Conservation (phyloP, 148 eudicot genomes). For the Polygonum maritimum region DNA sequence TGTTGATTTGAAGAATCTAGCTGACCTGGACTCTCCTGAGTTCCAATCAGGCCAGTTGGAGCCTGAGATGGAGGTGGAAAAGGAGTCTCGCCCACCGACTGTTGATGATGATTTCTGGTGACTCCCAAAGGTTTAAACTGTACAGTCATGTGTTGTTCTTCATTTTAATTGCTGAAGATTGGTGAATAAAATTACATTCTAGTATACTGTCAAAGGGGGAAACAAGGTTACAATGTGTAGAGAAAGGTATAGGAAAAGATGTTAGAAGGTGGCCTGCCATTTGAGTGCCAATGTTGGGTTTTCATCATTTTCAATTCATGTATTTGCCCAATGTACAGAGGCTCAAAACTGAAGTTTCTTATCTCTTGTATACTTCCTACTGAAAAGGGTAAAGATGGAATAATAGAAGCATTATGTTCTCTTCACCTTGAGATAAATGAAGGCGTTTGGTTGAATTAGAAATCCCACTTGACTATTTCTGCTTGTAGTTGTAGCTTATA, state of each 20-base stretch:
- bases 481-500: no score
- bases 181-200: background rate
- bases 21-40: constrained; percentile 59
- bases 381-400: no score
- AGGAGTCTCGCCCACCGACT: constrained; percentile 29
- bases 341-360: background rate
- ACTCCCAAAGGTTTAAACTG: background rate
- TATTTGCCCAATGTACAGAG: background rate
- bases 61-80: constrained; percentile 88
- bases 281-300: background rate
- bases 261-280: background rate
- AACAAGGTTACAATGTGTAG: no score
- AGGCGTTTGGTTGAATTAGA: no score
- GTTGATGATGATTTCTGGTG: constrained; percentile 64
- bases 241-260: background rate
- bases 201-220: background rate
- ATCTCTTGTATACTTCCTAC: no score
- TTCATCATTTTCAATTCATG: background rate
- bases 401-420: no score
- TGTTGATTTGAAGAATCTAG: constrained; percentile 83
- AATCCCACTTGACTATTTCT: no score
- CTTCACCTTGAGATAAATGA: no score
- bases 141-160: background rate
- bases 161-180: background rate
- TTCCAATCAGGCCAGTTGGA: constrained; percentile 55